These are phyloP conservation scores for Hondaea fermentalgiana DNA, from an alignment of 108 stramenopile species.

Conservation along the genomic window DNA sequence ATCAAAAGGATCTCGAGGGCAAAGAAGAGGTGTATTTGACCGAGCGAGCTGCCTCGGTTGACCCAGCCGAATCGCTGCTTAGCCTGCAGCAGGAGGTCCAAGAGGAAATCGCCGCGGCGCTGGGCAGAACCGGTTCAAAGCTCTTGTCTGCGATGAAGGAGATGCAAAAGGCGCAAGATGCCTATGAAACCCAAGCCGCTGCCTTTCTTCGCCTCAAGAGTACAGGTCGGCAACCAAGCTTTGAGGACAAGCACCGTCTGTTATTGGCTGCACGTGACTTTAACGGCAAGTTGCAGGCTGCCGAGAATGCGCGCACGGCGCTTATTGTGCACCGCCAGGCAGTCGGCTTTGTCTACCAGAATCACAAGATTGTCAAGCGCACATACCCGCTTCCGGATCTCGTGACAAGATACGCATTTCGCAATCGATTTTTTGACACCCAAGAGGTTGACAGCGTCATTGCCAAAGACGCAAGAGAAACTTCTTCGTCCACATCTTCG, in stretches of 20 bases:
- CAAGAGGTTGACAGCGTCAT: not conserved
- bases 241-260: not conserved
- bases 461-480: not conserved
- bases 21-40: not conserved
- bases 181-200: not conserved
- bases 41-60: not conserved
- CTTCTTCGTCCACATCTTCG: not conserved
- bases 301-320: not conserved
- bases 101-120: slow-evolving; percentile 13
- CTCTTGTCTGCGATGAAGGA: not conserved
- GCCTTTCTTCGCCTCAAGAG: not conserved
- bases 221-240: not conserved
- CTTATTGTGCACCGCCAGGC: slow-evolving; percentile 1
- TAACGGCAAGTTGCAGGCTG: not conserved
- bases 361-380: not conserved
- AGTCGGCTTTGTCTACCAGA: not conserved
- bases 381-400: not conserved
- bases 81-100: not conserved
- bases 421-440: not conserved
- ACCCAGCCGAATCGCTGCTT: not conserved
- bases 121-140: not conserved
- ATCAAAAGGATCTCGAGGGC: not conserved
- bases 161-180: not conserved
- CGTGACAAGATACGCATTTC: not conserved
- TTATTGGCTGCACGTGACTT: not conserved